These are phyloP conservation scores for Entonaema liquescens DNA, from an alignment of 495 filamentous ascomycete species.

Conservation along the genomic window DNA sequence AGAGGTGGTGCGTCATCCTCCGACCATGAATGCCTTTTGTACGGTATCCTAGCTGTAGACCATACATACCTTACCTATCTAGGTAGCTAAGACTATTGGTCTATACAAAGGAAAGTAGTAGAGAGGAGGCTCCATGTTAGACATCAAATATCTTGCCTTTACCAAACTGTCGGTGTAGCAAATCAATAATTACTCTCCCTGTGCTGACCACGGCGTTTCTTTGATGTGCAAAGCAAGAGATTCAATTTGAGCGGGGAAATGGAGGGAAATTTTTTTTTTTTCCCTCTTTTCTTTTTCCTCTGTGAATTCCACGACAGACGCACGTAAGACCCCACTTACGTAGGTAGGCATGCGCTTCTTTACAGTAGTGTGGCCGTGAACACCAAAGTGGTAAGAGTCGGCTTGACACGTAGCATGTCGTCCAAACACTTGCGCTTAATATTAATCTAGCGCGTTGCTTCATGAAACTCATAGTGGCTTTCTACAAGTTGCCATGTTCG, in stretches of 20 bases:
- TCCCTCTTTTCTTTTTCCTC: neutral
- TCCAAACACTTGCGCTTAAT: slow-evolving; percentile 20
- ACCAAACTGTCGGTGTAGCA: slow-evolving; percentile 28
- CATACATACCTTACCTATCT: neutral
- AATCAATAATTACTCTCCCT: neutral
- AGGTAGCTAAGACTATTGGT: neutral
- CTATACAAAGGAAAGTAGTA: neutral
- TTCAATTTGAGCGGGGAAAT: slow-evolving; percentile 34
- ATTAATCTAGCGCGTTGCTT: slow-evolving; percentile 19
- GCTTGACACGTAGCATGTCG: slow-evolving; percentile 29
- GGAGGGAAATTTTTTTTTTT: neutral
- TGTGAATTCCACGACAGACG: slow-evolving; percentile 20
- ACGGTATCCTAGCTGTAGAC: slow-evolving; percentile 4
- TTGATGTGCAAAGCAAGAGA: slow-evolving; percentile 5
- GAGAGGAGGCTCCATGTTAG: neutral
- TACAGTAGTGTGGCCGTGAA: slow-evolving; percentile 7
- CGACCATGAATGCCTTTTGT: slow-evolving; percentile 2
- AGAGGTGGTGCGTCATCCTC: slow-evolving; percentile 17
- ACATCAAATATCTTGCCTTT: slow-evolving; percentile 9
- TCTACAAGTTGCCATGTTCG: neutral
- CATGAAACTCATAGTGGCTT: neutral
- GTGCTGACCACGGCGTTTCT: neutral
- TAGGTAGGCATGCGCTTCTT: slow-evolving; percentile 9
- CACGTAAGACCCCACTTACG: slow-evolving; percentile 23
- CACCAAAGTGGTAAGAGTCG: slow-evolving; percentile 16